These are phyloP conservation scores for Canariomyces notabilis DNA, from an alignment of 2,329 filamentous ascomycete species.

Conservation along the genomic window DNA sequence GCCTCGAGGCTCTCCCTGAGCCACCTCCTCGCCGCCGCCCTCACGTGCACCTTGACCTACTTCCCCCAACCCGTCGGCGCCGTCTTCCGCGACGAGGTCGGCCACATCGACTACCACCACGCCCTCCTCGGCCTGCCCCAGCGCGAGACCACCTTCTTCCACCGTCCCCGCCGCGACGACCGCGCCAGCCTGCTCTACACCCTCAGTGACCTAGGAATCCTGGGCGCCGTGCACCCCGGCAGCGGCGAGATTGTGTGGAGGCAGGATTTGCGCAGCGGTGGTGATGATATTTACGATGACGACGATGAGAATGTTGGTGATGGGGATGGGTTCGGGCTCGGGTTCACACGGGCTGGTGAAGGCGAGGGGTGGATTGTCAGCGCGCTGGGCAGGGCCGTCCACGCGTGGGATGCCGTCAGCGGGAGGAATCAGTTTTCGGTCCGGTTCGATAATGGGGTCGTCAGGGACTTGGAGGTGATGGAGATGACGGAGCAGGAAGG, in stretches of 20 bases:
- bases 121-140: conserved; percentile 80
- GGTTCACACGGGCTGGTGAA: conserved; percentile 65
- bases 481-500: conserved; percentile 55
- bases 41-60: conserved; percentile 25
- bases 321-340: conserved; percentile 32
- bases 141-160: conserved; percentile 86
- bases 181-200: conserved; percentile 90
- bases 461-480: conserved; percentile 72
- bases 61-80: conserved; percentile 49
- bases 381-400: conserved; percentile 63
- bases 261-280: conserved; percentile 63
- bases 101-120: conserved; percentile 88
- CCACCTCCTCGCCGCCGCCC: conserved; percentile 14
- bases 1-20: not conserved
- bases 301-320: conserved; percentile 32
- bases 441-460: conserved; percentile 47
- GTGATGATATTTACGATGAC: too few species aligned
- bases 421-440: conserved; percentile 75
- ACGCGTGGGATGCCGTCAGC: conserved; percentile 77
- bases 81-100: conserved; percentile 87
- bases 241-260: conserved; percentile 84
- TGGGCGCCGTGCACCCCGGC: conserved; percentile 85
- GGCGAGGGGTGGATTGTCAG: conserved; percentile 73
- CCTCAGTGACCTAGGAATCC: conserved; percentile 72
- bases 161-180: conserved; percentile 73